phyloP scores from a whole-genome alignment of 208 protist genomes.

The Trypanosoma caninum region DNA sequence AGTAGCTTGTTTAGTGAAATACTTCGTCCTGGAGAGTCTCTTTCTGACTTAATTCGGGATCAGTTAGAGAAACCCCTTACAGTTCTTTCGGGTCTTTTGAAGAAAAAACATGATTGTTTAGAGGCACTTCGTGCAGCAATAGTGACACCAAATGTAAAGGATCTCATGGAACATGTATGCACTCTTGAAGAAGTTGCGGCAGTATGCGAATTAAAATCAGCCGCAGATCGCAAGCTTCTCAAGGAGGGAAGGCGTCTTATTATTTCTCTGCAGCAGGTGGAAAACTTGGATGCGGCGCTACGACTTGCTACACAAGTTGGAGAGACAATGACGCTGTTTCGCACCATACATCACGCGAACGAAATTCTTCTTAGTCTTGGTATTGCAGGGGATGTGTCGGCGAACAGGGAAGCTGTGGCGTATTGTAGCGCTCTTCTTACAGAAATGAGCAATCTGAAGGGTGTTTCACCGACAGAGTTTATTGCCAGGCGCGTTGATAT shows the following conservation, averaged over 20 bases:
- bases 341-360: constrained; percentile 61
- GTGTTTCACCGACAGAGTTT: constrained; percentile 10
- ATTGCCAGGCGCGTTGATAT: constrained; percentile 21
- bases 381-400: constrained; percentile 28
- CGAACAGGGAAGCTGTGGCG: constrained; percentile 9
- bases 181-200: constrained; percentile 18
- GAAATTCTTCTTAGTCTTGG: constrained; percentile 46
- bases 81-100: constrained; percentile 26
- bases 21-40: constrained; percentile 50
- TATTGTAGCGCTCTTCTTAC: constrained; percentile 12
- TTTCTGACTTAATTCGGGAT: constrained; percentile 38
- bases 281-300: constrained; percentile 24
- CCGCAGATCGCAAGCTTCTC: constrained; percentile 28
- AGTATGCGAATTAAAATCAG: constrained; percentile 1
- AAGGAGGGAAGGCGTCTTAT: constrained; percentile 45
- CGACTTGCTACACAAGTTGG: constrained; percentile 28
- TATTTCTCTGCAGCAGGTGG: constrained; percentile 48
- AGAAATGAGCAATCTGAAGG: constrained; percentile 3
- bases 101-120: constrained; percentile 26
- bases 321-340: constrained; percentile 44
- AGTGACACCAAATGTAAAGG: background rate
- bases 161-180: constrained; percentile 21
- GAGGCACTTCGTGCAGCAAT: constrained; percentile 34
- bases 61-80: constrained; percentile 47
- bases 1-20: constrained; percentile 56